Base-by-base conservation (phyloP, 805 yeast genomes). In the Lipomyces oligophaga region DNA sequence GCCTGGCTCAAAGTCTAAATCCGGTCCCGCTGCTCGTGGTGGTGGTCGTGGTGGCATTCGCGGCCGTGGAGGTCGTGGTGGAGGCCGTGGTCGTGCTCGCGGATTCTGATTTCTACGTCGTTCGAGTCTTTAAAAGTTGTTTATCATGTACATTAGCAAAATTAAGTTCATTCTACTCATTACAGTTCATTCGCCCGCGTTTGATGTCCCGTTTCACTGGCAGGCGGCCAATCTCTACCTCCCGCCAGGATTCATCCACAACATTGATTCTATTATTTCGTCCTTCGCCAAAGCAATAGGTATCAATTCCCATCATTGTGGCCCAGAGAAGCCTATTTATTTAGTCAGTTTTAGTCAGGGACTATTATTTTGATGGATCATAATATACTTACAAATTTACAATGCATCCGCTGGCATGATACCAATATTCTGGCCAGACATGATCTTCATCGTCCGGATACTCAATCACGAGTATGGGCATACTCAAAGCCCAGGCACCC, bases 11-110 rank as follows among this genome's bases (percentile, higher is more conserved):
- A 46, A 49, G 30, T 34, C 57, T n/a, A 41, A 54, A 16, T 51
- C 58, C 19, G 57, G 58, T n/a, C 47, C 54, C 20, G 49, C 50
- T 11, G 40, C 38, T 10, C 51, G 58, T 21, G 58, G 61, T 21
- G 53, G 58, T 41, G 57, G 46, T 32, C 38, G 65, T 45, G 60
- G 65, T 26, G 41, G 55, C 21, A 47, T 47, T 16, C 43, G 63
- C 28, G 56, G 57, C 11, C 45, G 62, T 22, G 55, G 60, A 7
- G 21, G 64, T 11, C 49, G 67, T 18, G 48, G 59, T n/a, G 60
- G 65, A 10, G 48, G 54, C 16, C 41, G 63, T 3, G 53, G 61
- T 33, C 59, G 60, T 20, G 38, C 47, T 16, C 54, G 64, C 18
- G 62, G 61, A 18, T 50, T 50, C 35, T 50, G n/a, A n/a, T n/a